A percentile compares a stretch with the other conserved stretches of the same genome.
These are phyloP conservation scores for Thielaviopsis euricoi DNA, from an alignment of 2,329 filamentous ascomycete species.

Conservation along the genomic window DNA sequence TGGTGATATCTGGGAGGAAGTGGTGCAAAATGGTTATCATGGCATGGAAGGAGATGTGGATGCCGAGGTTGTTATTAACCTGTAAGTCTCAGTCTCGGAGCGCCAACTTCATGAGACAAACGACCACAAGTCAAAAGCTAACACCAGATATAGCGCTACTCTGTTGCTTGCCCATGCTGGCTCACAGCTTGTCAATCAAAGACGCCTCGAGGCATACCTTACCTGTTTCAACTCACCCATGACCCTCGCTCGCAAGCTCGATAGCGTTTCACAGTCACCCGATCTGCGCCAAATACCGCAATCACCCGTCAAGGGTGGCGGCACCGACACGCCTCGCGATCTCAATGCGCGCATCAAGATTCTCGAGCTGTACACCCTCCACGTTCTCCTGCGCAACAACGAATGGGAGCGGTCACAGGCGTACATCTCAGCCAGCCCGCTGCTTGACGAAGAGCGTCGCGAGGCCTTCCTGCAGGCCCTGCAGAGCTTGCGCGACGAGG, in stretches of 20 bases:
- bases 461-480: constrained; percentile 80
- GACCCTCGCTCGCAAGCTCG: constrained; percentile 50
- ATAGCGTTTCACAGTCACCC: constrained; percentile 22
- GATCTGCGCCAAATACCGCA: constrained; percentile 23
- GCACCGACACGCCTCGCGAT: constrained; percentile 69
- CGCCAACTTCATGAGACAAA: neutral
- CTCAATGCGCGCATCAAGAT: constrained; percentile 77
- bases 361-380: constrained; percentile 84
- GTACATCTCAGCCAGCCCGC: constrained; percentile 72
- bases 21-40: constrained; percentile 73
- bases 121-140: neutral
- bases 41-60: constrained; percentile 83
- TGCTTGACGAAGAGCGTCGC: constrained; percentile 80
- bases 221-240: constrained; percentile 46
- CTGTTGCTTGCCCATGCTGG: constrained; percentile 80
- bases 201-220: constrained; percentile 75
- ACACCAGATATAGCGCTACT: constrained; percentile 48
- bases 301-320: constrained; percentile 36
- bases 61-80: constrained; percentile 79
- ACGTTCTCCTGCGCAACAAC: constrained; percentile 81
- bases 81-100: constrained; percentile 42
- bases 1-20: constrained; percentile 87
- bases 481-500: constrained; percentile 70
- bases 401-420: constrained; percentile 93
- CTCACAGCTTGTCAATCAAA: constrained; percentile 70